Conservation (phyloP, 108 stramenopile genomes). For the Nitzschia sp. region DNA sequence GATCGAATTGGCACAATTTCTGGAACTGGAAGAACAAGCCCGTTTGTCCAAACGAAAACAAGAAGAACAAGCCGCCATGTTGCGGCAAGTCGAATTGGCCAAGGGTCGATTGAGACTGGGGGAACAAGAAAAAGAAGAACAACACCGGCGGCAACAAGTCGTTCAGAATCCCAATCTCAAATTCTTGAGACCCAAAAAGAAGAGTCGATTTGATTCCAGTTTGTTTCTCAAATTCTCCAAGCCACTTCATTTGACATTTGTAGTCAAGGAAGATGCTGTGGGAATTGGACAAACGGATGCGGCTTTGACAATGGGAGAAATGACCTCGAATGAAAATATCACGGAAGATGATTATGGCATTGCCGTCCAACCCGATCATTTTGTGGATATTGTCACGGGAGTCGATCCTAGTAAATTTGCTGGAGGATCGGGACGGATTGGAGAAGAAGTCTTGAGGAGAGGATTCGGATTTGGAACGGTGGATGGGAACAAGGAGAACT, state of each 20-base stretch:
- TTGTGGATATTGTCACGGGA: conserved; percentile 88
- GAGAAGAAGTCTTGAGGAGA: conserved; percentile 69
- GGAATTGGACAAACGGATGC: conserved; percentile 85
- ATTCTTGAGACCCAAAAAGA: conserved; percentile 55
- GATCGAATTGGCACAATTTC: conserved; percentile 62
- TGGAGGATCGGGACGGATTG: conserved; percentile 70
- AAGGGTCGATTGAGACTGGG: conserved; percentile 75
- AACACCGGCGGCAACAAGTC: neutral
- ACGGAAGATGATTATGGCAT: conserved; percentile 93
- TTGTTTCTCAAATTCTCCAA: conserved; percentile 91
- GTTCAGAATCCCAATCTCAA: conserved; percentile 21
- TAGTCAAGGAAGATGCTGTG: conserved; percentile 77
- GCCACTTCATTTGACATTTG: conserved; percentile 87
- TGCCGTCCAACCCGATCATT: conserved; percentile 77
- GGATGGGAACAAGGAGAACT: conserved; percentile 29
- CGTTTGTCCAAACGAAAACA: conserved; percentile 40
- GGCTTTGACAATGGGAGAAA: conserved; percentile 77
- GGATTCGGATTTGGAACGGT: conserved; percentile 76
- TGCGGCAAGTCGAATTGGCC: conserved; percentile 82
- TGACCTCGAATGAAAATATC: conserved; percentile 66
- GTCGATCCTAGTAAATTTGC: conserved; percentile 83
- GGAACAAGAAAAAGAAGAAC: conserved; percentile 43
- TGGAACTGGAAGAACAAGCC: conserved; percentile 73
- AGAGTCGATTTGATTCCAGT: conserved; percentile 81
- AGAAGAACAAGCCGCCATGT: conserved; percentile 77